phyloP scores from a whole-genome alignment of 257 asterid species.

The Solanum neorickii region DNA sequence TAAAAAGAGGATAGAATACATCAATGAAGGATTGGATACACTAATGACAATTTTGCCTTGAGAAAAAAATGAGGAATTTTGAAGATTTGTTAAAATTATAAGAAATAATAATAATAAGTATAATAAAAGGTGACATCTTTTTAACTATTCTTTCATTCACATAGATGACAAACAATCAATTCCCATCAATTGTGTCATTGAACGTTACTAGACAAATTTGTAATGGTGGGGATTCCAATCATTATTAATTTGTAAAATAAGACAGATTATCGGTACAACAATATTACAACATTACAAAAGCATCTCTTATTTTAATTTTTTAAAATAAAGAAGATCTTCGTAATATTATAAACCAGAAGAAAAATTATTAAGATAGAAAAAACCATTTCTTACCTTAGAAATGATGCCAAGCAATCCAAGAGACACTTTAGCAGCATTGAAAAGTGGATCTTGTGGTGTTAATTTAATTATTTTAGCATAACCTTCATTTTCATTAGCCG shows the following conservation, averaged over 20 bases:
- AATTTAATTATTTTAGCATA: conserved; percentile 39
- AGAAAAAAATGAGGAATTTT: too few relatives aligned
- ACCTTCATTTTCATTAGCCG: conserved; percentile 36
- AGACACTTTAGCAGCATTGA: conserved; percentile 60
- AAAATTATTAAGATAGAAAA: too few relatives aligned
- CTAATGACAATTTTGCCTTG: accelerated
- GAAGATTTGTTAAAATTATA: too few relatives aligned
- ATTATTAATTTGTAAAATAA: neutral
- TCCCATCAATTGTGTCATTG: neutral
- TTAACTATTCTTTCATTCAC: too few relatives aligned
- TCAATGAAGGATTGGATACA: too few relatives aligned
- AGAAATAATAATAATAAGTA: too few relatives aligned
- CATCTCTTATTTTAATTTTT: neutral
- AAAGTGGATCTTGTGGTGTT: conserved; percentile 14
- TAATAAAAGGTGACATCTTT: accelerated
- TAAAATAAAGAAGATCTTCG: neutral
- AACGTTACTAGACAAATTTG: too few relatives aligned
- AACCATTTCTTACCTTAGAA: conserved; percentile 43
- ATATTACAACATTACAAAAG: too few relatives aligned
- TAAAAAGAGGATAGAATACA: too few relatives aligned
- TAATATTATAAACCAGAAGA: neutral
- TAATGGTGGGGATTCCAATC: neutral
- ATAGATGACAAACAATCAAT: too few relatives aligned
- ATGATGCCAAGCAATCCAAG: conserved; percentile 67
- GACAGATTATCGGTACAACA: neutral